Base-by-base conservation (phyloP, 2,329 filamentous ascomycete genomes). In the Curvularia sp. region DNA sequence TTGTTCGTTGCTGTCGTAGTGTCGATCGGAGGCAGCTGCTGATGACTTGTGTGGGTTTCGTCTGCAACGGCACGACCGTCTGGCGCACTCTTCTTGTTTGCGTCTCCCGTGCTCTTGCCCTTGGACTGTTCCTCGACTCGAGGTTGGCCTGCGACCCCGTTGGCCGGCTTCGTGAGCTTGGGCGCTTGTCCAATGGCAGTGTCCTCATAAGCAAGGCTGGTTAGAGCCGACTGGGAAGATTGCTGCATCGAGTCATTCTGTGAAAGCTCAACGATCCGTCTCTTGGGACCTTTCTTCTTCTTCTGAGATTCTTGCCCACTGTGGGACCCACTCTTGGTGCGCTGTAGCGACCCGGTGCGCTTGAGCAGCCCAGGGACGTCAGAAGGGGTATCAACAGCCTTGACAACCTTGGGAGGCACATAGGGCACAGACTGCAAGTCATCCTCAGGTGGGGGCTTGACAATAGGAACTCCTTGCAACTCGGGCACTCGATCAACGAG, bases 401-500 rank as follows among this genome's bases (percentile, higher is more conserved):
- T 69, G 19, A 71, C 66, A 6, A 71, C 61, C 61, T 90, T 92
- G 78, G 87, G 88, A 15, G 91, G 85, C 59, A 70, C 66, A 55
- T 66, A 59, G 2, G 91, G 84, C 2, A 89, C 82, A 7, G 84
- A 81, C 9, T 88, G 79, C 9, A 76, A 71, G 57, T 83, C 81
- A 66, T 91, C 88, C 13, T 87, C 84, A 3, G 83, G 82, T 25
- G 83, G 81, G 13, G 89, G 87, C 74, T 89, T 92, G 57, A 96
- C 85, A 15, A 96, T 88, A 0, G 93, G 92, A 8, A 93, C 88
- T 36, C 86, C 88, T 25, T 90, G 85, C 18, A 89, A 87, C 67
- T 96, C 88, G 1, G 91, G 89, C 10, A 84, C 91, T 46, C 93
- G 87, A 49, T 97, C 93, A 5, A 93, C 85, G 42, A 99, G 83